phyloP scores from a whole-genome alignment of 768 basidiomycete genomes.

The Mycena capillaripes region DNA sequence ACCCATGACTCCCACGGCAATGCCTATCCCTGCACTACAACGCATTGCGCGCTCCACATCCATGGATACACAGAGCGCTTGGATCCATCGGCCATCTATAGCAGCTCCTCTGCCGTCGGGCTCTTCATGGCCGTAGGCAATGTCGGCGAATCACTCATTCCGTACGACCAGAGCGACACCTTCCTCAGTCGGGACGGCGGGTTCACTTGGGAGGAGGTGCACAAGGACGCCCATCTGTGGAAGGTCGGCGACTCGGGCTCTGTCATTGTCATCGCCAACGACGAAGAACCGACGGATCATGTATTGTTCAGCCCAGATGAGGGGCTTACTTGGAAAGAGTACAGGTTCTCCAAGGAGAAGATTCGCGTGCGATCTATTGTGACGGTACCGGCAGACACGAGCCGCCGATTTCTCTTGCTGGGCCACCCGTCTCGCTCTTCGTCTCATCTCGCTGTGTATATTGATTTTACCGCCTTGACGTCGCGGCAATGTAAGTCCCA shows the following conservation, averaged over 20 bases:
- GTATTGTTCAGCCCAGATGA: constrained; percentile 92
- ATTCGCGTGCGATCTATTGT: constrained; percentile 83
- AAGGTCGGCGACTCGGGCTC: constrained; percentile 98
- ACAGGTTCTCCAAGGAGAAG: constrained; percentile 81
- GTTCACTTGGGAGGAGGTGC: constrained; percentile 98
- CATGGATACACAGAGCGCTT: constrained; percentile 96
- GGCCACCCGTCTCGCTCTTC: constrained; percentile 67
- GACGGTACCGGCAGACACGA: constrained; percentile 92
- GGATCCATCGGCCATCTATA: constrained; percentile 93
- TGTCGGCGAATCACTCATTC: constrained; percentile 85
- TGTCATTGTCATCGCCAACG: constrained; percentile 92
- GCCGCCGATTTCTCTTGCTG: constrained; percentile 89
- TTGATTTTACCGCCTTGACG: constrained; percentile 91
- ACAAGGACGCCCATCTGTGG: constrained; percentile 98
- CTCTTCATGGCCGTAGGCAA: constrained; percentile 97
- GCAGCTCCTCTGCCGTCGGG: constrained; percentile 91
- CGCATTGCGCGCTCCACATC: constrained; percentile 86
- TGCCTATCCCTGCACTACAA: constrained; percentile 75
- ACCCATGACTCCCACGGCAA: constrained; percentile 79
- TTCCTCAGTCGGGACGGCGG: constrained; percentile 97
- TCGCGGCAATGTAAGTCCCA: constrained; percentile 75
- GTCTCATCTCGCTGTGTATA: constrained; percentile 78
- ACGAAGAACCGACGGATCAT: constrained; percentile 93
- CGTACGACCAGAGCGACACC: constrained; percentile 90
- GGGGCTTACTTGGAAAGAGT: constrained; percentile 89